A percentile compares a stretch with the other conserved stretches of the same genome.
These are phyloP conservation scores for Jatropha podagrica DNA, from an alignment of 441 rosid species.

Conservation along the genomic window DNA sequence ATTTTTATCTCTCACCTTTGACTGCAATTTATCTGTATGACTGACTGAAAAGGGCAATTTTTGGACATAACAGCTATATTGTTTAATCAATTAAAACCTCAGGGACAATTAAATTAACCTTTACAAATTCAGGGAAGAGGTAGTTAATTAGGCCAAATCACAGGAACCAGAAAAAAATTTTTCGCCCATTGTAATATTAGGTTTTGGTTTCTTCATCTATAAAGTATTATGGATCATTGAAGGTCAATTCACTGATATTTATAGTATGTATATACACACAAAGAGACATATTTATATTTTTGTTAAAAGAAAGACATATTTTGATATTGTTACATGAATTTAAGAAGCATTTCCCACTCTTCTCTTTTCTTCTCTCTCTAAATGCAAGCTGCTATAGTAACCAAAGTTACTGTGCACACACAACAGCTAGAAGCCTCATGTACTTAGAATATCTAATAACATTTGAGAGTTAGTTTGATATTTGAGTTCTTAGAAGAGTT, in stretches of 20 bases:
- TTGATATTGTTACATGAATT: too few species aligned
- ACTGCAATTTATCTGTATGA: too few species aligned
- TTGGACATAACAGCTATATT: too few species aligned
- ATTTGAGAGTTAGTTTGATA: background rate
- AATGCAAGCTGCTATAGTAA: background rate
- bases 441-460: background rate
- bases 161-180: too few species aligned
- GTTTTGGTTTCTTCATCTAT: background rate
- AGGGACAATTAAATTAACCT: too few species aligned
- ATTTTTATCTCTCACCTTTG: too few species aligned
- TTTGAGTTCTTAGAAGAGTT: background rate
- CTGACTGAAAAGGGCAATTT: too few species aligned
- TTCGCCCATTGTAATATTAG: background rate
- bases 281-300: too few species aligned
- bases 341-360: background rate
- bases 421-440: background rate
- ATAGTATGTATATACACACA: background rate
- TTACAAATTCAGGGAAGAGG: too few species aligned
- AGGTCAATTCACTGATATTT: background rate
- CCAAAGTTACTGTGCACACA: background rate
- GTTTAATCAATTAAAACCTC: too few species aligned
- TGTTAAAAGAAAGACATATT: too few species aligned
- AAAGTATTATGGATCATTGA: background rate
- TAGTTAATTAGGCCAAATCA: too few species aligned
- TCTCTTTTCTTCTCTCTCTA: background rate